Conservation (phyloP, 805 yeast species). For the Priceomyces fermenticarens region DNA sequence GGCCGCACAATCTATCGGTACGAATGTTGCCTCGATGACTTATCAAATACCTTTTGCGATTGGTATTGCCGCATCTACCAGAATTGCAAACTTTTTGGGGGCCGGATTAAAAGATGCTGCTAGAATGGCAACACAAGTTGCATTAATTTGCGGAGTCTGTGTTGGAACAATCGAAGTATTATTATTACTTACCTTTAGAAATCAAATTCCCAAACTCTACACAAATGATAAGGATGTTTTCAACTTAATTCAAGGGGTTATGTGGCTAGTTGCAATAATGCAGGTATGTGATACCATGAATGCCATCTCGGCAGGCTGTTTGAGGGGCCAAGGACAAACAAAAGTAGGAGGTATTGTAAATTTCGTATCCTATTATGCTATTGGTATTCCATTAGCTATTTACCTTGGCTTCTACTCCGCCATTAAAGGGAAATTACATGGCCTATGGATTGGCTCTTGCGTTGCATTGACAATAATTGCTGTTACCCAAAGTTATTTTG, state of each 20-base stretch:
- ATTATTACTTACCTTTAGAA: slow-evolving; percentile 28
- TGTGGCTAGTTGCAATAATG: slow-evolving; percentile 65
- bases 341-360: slow-evolving; percentile 60
- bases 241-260: slow-evolving; percentile 43
- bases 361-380: slow-evolving; percentile 53
- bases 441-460: slow-evolving; percentile 63
- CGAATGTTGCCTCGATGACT: slow-evolving; percentile 51
- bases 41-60: slow-evolving; percentile 59
- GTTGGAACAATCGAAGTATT: slow-evolving; percentile 32
- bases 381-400: slow-evolving; percentile 63
- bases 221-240: slow-evolving; percentile 61
- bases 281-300: slow-evolving; percentile 69
- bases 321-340: slow-evolving; percentile 77
- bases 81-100: slow-evolving; percentile 57
- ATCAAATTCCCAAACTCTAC: slow-evolving; percentile 43
- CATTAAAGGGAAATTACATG: slow-evolving; percentile 48
- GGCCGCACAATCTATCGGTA: slow-evolving; percentile 47
- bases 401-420: slow-evolving; percentile 49
- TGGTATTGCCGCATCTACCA: slow-evolving; percentile 56
- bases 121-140: slow-evolving; percentile 32
- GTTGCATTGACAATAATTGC: slow-evolving; percentile 52
- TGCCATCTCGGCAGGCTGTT: slow-evolving; percentile 71
- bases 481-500: slow-evolving; percentile 38
- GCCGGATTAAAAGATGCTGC: slow-evolving; percentile 39
- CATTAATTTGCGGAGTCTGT: slow-evolving; percentile 34